Conservation (phyloP, 805 yeast genomes). For the Sugiyamaella qingdaonensis region DNA sequence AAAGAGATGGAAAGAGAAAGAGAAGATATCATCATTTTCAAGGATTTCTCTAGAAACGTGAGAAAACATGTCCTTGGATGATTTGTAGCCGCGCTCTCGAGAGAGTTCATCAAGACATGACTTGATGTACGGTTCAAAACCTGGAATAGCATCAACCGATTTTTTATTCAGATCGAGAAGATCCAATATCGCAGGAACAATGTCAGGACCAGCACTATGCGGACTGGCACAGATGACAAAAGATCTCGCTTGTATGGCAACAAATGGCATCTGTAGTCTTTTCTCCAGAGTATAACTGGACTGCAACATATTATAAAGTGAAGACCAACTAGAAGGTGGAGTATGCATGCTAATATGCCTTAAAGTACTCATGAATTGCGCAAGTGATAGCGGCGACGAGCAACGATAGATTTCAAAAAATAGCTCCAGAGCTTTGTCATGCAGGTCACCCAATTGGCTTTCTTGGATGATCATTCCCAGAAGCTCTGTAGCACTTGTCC, state of each 20-base stretch:
- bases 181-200: not conserved
- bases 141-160: not conserved
- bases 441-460: not conserved
- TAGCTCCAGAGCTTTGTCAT: not conserved
- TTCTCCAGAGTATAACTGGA: too few species aligned
- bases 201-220: not conserved
- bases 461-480: not conserved
- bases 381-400: too few species aligned
- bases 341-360: too few species aligned
- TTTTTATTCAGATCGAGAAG: not conserved
- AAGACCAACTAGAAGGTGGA: too few species aligned
- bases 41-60: constrained; percentile 6
- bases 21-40: not conserved
- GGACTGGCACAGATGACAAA: too few species aligned
- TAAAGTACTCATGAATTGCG: too few species aligned
- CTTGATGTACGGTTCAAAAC: not conserved
- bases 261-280: too few species aligned
- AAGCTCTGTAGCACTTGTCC: not conserved
- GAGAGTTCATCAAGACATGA: not conserved
- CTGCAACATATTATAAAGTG: too few species aligned
- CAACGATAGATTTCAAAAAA: not conserved
- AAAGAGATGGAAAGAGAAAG: constrained; percentile 11
- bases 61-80: constrained; percentile 11
- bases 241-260: too few species aligned
- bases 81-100: not conserved